A percentile compares a stretch with the other conserved stretches of the same genome.
These are phyloP conservation scores for Cerrena zonata DNA, from an alignment of 1,284 basidiomycete species.

Conservation along the genomic window DNA sequence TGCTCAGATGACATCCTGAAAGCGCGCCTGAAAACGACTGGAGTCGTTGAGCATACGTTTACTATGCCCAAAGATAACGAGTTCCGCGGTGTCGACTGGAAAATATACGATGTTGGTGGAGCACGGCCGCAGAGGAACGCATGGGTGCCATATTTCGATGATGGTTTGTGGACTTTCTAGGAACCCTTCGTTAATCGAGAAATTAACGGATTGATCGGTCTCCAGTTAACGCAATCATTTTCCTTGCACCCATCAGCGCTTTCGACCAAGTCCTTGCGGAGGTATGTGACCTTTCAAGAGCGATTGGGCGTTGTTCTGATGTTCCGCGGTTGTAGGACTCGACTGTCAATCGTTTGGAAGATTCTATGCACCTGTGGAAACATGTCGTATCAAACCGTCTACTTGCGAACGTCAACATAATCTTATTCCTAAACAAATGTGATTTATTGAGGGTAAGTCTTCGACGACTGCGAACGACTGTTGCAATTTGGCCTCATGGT, in stretches of 20 bases:
- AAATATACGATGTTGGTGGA: conserved; percentile 78
- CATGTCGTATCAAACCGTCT: conserved; percentile 63
- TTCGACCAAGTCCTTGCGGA: conserved; percentile 77
- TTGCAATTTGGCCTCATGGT: conserved; percentile 1
- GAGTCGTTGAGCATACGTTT: conserved; percentile 73
- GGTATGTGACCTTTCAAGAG: conserved; percentile 34
- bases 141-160: conserved; percentile 79
- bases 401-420: conserved; percentile 61
- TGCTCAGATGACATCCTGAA: conserved; percentile 64
- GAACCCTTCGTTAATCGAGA: conserved; percentile 1
- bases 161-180: conserved; percentile 42
- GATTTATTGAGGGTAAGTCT: conserved; percentile 15
- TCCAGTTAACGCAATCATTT: conserved; percentile 75
- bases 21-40: conserved; percentile 70
- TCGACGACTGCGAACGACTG: background rate
- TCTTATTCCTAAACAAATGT: conserved; percentile 67
- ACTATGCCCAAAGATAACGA: conserved; percentile 47
- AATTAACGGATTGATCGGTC: background rate
- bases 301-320: conserved; percentile 7
- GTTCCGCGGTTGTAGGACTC: conserved; percentile 45
- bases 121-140: conserved; percentile 69
- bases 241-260: conserved; percentile 75
- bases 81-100: conserved; percentile 62
- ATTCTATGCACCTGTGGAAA: conserved; percentile 69
- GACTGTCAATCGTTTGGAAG: conserved; percentile 67